Conservation (phyloP, 768 basidiomycete species). For the Trichaptum fuscoviolaceum region DNA sequence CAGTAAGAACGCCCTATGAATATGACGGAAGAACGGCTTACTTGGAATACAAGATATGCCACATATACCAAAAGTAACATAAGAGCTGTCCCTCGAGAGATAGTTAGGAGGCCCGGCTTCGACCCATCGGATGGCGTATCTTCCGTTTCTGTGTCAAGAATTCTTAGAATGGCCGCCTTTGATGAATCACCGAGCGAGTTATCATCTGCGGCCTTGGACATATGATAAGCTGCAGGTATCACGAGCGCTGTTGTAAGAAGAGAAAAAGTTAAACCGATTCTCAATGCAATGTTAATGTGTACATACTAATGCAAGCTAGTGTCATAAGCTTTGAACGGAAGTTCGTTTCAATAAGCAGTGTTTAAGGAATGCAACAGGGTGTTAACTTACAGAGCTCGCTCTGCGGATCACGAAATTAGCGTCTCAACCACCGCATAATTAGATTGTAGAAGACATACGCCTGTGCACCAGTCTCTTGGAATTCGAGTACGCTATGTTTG, state of each 20-base stretch:
- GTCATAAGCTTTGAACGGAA: constrained; percentile 62
- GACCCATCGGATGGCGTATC: constrained; percentile 20
- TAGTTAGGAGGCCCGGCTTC: constrained; percentile 55
- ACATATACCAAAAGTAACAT: constrained; percentile 70
- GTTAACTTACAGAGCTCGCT: constrained; percentile 31
- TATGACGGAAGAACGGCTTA: constrained; percentile 21
- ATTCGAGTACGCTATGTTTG: constrained; percentile 59
- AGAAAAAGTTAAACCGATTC: constrained; percentile 9
- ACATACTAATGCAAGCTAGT: constrained; percentile 76
- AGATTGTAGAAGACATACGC: constrained; percentile 44
- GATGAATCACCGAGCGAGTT: constrained; percentile 10
- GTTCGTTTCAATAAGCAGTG: constrained; percentile 8
- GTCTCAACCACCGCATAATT: constrained; percentile 6
- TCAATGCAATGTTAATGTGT: not conserved
- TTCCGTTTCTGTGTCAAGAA: constrained; percentile 10
- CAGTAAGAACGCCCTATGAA: not conserved
- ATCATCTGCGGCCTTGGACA: constrained; percentile 29
- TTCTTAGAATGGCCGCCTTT: not conserved
- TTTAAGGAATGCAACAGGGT: constrained; percentile 10
- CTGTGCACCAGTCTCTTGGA: constrained; percentile 84
- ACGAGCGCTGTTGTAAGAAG: constrained; percentile 55
- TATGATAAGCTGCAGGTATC: constrained; percentile 84
- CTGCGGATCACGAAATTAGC: constrained; percentile 18
- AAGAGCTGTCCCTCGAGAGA: constrained; percentile 79
- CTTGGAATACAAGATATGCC: constrained; percentile 73